A percentile compares a stretch with the other conserved stretches of the same genome.
These are phyloP conservation scores for Entomortierella chlamydospora DNA, from an alignment of 192 early-diverging fungal genomes.

Conservation along the genomic window DNA sequence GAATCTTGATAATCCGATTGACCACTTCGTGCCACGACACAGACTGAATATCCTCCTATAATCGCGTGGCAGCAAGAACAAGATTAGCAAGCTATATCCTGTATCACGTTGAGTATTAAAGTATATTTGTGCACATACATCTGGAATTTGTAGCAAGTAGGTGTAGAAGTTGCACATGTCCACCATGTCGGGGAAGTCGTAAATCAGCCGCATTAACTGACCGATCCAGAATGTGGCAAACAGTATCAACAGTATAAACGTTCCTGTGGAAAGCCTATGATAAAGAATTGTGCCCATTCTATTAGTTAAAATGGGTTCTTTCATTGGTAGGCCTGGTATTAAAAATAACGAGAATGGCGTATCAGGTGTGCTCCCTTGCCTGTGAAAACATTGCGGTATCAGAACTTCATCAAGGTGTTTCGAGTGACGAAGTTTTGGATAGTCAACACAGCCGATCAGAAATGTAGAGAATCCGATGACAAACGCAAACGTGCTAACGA, in stretches of 20 bases:
- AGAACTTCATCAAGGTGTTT: conserved; percentile 82
- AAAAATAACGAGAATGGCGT: too few species aligned
- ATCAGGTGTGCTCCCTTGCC: conserved; percentile 62
- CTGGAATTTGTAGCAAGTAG: conserved; percentile 81
- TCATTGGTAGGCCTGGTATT: too few species aligned
- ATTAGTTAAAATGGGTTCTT: neutral
- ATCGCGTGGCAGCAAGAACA: too few species aligned
- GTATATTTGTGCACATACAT: conserved; percentile 67
- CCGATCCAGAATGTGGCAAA: conserved; percentile 83
- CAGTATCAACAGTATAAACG: conserved; percentile 67
- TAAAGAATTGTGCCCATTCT: neutral
- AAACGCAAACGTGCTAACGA: conserved; percentile 82
- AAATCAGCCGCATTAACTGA: conserved; percentile 72
- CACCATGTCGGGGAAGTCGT: conserved; percentile 77
- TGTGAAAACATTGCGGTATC: conserved; percentile 76
- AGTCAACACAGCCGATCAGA: conserved; percentile 91
- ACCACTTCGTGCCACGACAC: conserved; percentile 90
- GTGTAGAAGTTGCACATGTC: conserved; percentile 90
- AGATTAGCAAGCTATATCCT: too few species aligned
- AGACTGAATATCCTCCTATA: conserved; percentile 85
- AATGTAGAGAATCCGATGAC: conserved; percentile 91
- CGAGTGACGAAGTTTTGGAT: conserved; percentile 77
- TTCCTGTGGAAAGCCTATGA: conserved; percentile 67
- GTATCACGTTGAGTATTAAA: neutral
- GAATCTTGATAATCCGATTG: conserved; percentile 74